Percentiles rank a stretch among this genome's conserved stretches.
These are phyloP conservation scores for Hydrangea macrophylla DNA, from an alignment of 148 eudicot genomes.

Conservation along the genomic window DNA sequence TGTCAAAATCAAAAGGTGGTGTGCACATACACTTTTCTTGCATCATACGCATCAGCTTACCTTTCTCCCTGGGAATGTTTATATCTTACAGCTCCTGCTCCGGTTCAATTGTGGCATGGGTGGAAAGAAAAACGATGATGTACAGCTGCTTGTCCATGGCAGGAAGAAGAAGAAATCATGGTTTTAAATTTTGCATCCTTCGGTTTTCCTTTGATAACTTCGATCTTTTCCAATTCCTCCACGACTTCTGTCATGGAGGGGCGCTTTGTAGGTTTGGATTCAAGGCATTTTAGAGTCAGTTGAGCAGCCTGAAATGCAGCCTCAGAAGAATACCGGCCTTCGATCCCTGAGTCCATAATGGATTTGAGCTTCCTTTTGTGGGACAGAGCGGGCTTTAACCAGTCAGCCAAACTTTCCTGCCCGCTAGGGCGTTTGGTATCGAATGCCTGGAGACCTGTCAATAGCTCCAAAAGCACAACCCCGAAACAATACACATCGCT, in stretches of 20 bases:
- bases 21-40: background rate
- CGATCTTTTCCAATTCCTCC: slow-evolving; percentile 35
- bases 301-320: slow-evolving; percentile 46
- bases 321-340: slow-evolving; percentile 60
- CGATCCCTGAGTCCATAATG: slow-evolving; percentile 56
- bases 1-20: no score
- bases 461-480: slow-evolving; percentile 70
- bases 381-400: slow-evolving; percentile 42
- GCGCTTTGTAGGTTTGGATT: slow-evolving; percentile 37
- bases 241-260: slow-evolving; percentile 61
- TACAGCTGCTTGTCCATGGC: background rate
- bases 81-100: background rate
- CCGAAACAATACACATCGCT: slow-evolving; percentile 86
- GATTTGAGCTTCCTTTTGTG: slow-evolving; percentile 43
- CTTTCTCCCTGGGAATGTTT: background rate
- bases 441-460: slow-evolving; percentile 61
- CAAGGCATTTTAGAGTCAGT: slow-evolving; percentile 43
- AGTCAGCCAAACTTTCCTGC: slow-evolving; percentile 47
- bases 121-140: slow-evolving; percentile 9
- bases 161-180: background rate
- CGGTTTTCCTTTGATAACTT: slow-evolving; percentile 26
- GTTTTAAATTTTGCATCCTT: slow-evolving; percentile 5
- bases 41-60: background rate
- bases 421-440: slow-evolving; percentile 49
- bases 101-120: slow-evolving; percentile 3